Evolutionary conservation across 331 rosid genomes (phyloP), one percentile per base, ranked within the genome.

Genomic region (Rosa hybrid): DNA sequence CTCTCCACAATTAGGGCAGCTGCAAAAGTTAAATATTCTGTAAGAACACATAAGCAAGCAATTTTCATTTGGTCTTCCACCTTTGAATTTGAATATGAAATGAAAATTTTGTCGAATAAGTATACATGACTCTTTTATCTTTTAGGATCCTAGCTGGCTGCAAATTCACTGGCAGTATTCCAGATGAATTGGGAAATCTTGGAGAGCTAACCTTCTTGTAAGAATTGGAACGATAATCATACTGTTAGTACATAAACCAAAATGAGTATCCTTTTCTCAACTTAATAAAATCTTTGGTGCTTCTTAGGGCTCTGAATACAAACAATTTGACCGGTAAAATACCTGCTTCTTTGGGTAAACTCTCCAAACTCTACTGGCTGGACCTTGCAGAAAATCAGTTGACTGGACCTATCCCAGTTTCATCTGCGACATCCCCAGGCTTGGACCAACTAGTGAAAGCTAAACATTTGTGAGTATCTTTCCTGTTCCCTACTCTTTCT

Each of bases 61-160:
- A 72, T 62, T 77, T 75, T 71, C 21, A 4, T 69, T 68, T 41
- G 27, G n/a, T 17, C 69, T 46, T 71, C 44, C 53, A 80, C 41
- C 75, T 57, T 49, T 57, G 25, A 50, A 65, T 45, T 54, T 34
- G 13, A 42, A 27, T 59, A n/a, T 79, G 71, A 27, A 17, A 16
- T 60, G 14, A 62, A 5, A 69, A 14, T 68, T 10, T 73, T 60
- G 54, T 77, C 18, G 16, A 50, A 65, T 65, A 48, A 30, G 21
- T 34, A 46, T 45, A 45, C 9, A 4, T 1, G 62, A 62, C 48
- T 68, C 48, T 27, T 78, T 81, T 11, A 49, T 65, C 30, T 74
- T 80, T 83, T 83, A 96, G 99, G 89, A 90, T 90, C 83, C 89
- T 96, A 80, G 97, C 97, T 75, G 97, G 97, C 60, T 96, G 99